Base-by-base conservation (phyloP, 306 rosid species). In the Rosa rugosa region DNA sequence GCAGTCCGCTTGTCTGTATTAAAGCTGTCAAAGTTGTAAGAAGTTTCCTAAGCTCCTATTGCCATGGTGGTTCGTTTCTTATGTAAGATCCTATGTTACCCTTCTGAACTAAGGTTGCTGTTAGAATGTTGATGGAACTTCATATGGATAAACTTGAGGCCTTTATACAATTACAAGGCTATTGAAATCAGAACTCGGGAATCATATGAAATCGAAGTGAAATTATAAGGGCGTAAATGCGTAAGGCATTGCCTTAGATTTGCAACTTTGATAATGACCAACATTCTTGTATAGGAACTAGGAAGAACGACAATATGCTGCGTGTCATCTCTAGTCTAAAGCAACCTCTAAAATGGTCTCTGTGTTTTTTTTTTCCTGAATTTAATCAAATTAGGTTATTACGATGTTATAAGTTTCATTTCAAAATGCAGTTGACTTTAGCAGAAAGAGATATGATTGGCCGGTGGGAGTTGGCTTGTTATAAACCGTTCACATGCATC, bases 401-500 rank as follows among this genome's bases (percentile, higher is more conserved):
- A 62, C 20, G 4, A 60, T 70, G 7, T 69, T 6, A 3, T 41
- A 68, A 44, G 1, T 25, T 71, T 27, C 25, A 8, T 6, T 2
- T 31, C 6, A 41, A 38, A 38, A n/a, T 56, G 51, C 42, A 53
- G 67, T 54, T 54, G 77, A 73, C 51, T 38, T 38, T 38, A 22
- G 65, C 67, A 53, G 2, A 56, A 40, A 20, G 36, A 13, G 9
- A 38, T 38, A 12, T 53, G 47, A 27, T 71, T 3, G 12, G 20
- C 45, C 46, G 45, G 44, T 31, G 27, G 45, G 3, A 10, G 9
- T 71, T 27, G 44, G 62, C 6, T 71, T 6, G 16, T 49, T 16
- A 31, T 44, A 69, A 23, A 56, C 47, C 31, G 40, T 10, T 54
- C 77, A 79, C 72, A 71, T 71, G 77, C 72, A 59, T 79, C 68